Evolutionary conservation across 2,329 filamentous ascomycete genomes (phyloP).

Genomic region (Triangularia verruculosa): DNA sequence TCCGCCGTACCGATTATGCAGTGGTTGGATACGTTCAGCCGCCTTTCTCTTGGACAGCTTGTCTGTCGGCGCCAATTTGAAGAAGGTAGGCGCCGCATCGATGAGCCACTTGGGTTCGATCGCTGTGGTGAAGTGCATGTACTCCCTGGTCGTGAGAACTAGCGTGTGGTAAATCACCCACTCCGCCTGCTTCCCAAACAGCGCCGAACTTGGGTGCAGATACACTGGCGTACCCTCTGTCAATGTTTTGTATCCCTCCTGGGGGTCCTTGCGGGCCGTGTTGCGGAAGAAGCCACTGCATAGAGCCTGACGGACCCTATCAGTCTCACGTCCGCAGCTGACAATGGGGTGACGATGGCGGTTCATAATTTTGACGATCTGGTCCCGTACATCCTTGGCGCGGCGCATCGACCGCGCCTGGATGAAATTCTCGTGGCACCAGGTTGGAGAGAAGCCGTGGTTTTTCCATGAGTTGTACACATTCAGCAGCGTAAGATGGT

Average conservation of each 20-base stretch:
- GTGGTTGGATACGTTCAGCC: constrained; percentile 88
- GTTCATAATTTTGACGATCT: constrained; percentile 90
- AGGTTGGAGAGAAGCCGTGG: constrained; percentile 75
- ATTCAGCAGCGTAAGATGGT: constrained; percentile 92
- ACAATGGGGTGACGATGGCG: constrained; percentile 79
- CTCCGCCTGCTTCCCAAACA: constrained; percentile 95
- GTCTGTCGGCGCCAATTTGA: constrained; percentile 91
- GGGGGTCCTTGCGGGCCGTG: constrained; percentile 87
- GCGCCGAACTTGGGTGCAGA: constrained; percentile 83
- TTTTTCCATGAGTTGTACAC: constrained; percentile 98
- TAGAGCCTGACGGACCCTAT: constrained; percentile 81
- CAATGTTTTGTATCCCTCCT: constrained; percentile 96
- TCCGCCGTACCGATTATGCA: constrained; percentile 88
- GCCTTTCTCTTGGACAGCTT: constrained; percentile 85
- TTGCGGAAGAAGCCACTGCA: constrained; percentile 97
- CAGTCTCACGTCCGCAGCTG: constrained; percentile 83
- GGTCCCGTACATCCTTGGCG: constrained; percentile 87
- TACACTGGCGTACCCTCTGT: constrained; percentile 94
- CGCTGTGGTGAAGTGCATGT: constrained; percentile 90
- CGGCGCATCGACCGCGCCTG: constrained; percentile 85
- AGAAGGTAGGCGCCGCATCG: constrained; percentile 96
- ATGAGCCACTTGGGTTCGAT: constrained; percentile 96
- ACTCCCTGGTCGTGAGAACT: constrained; percentile 93
- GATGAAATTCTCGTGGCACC: constrained; percentile 98
- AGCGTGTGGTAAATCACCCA: constrained; percentile 93